Percentiles rank a stretch among this genome's conserved stretches.
Conservation (phyloP, 2,329 filamentous ascomycete genomes). For the Diaporthe sp. region DNA sequence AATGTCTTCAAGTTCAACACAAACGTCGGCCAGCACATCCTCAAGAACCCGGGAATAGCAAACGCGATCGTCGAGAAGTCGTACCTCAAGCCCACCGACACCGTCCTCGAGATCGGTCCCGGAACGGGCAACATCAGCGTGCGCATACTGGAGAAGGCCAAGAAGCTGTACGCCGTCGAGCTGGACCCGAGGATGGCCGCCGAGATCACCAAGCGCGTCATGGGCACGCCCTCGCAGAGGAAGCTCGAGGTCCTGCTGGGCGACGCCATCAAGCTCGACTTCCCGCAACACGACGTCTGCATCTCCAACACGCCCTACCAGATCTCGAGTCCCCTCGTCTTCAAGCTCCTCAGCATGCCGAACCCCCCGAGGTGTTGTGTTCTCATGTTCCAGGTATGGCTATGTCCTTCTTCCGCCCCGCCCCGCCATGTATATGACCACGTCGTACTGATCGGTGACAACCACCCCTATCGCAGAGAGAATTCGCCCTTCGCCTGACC, state of each 20-base stretch:
- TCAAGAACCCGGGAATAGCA: constrained; percentile 91
- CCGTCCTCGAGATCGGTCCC: constrained; percentile 92
- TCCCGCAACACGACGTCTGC: constrained; percentile 80
- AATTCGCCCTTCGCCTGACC: constrained; percentile 92
- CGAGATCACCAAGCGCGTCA: constrained; percentile 83
- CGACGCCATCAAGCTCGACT: constrained; percentile 90
- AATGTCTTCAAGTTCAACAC: constrained; percentile 99
- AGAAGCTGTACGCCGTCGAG: constrained; percentile 86
- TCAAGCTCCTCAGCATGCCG: constrained; percentile 85
- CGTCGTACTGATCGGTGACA: neutral
- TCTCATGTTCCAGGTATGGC: constrained; percentile 85
- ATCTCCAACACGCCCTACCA: constrained; percentile 83
- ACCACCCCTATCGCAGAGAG: constrained; percentile 82
- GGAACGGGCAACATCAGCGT: constrained; percentile 91
- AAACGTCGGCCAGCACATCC: constrained; percentile 86
- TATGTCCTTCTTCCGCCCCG: no score
- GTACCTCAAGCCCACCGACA: constrained; percentile 88
- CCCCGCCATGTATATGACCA: constrained; percentile 67
- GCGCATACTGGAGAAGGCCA: constrained; percentile 88
- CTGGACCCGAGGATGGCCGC: constrained; percentile 75
- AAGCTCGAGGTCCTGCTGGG: constrained; percentile 90
- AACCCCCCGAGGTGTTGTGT: constrained; percentile 87
- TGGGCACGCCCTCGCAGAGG: constrained; percentile 87
- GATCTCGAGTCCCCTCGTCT: constrained; percentile 82
- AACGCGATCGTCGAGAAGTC: constrained; percentile 84